Conservation (phyloP, 495 filamentous ascomycete genomes). For the Aspergillus homomorphus region DNA sequence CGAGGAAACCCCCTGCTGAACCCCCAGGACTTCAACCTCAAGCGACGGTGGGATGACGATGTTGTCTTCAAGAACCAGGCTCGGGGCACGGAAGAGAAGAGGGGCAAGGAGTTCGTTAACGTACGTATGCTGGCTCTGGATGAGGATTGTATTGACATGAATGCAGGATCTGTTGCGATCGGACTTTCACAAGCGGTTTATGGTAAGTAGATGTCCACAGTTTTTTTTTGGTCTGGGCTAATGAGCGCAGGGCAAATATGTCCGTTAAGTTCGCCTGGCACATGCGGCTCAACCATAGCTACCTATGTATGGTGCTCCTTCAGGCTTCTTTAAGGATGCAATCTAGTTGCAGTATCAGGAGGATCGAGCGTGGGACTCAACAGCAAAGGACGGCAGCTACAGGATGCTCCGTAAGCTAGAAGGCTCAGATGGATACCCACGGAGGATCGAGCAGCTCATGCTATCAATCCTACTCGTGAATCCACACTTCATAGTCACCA, state of each 20-base stretch:
- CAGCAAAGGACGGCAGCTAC: no score
- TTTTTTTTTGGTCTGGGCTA: slow-evolving; percentile 24
- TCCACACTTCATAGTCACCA: no score
- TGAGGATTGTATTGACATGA: slow-evolving; percentile 21
- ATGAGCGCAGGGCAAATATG: slow-evolving; percentile 61
- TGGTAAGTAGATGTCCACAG: slow-evolving; percentile 55
- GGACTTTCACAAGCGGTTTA: slow-evolving; percentile 97
- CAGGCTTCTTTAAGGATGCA: no score
- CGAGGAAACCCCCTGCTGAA: slow-evolving; percentile 91
- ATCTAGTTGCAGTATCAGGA: no score
- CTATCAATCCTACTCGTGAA: no score
- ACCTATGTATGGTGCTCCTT: no score
- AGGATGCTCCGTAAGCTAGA: no score
- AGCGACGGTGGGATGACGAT: slow-evolving; percentile 88
- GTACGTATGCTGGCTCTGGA: slow-evolving; percentile 40
- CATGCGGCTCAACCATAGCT: no score
- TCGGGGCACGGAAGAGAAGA: slow-evolving; percentile 88
- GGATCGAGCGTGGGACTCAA: no score
- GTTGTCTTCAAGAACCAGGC: slow-evolving; percentile 99
- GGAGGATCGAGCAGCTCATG: no score
- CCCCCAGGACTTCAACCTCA: slow-evolving; percentile 48
- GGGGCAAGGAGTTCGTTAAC: slow-evolving; percentile 96
- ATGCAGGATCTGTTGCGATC: slow-evolving; percentile 80
- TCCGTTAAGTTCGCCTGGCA: slow-evolving; percentile 46
- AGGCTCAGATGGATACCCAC: no score